Base-by-base conservation (phyloP, 2,329 filamentous ascomycete species). In the Fusarium lateritium region DNA sequence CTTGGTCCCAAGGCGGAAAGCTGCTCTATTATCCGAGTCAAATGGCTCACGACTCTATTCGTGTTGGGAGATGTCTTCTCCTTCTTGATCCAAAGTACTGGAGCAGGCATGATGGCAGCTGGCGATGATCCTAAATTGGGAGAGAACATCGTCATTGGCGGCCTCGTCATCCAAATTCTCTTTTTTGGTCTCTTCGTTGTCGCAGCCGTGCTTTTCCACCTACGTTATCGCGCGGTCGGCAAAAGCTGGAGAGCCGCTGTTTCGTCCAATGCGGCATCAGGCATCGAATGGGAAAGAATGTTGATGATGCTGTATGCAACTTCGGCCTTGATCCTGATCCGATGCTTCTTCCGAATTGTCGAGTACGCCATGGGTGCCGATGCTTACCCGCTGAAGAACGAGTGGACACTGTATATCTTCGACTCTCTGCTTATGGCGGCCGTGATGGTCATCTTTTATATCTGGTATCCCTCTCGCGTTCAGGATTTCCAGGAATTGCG, bases 101-200 rank as follows among this genome's bases (percentile, higher is more conserved):
- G 82, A 13, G 78, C 75, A 17, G 79, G 79, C 1, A 49, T 82
- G 46, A 75, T 74, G 72, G 70, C 60, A 2, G 56, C 28, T 13
- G 67, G 64, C 28, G 49, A 56, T 8, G 70, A 51, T 17, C 34
- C 51, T 1, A 49, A 69, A 61, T 73, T 76, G 11, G 85, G 84
- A 10, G 74, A 85, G 65, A 80, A 82, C 13, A 77, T 89, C 42
- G 82, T 89, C 11, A 75, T 89, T 8, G 83, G 67, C 2, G 88
- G 88, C 5, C 76, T 91, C 6, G 72, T 85, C 33, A 75, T 89
- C 14, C 88, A 91, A 71, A 81, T 91, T 24, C 40, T 86, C 46
- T 38, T 86, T 50, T 89, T 90, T 62, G 80, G 80, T 19, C 76
- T 89, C 28, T 90, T 90, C 69, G 75, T 86, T 31, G 53, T 82